Evolutionary conservation across 2,329 filamentous ascomycete genomes (phyloP), one percentile per base, ranked within the genome.

Genomic region (Fonsecaea pugnacius): DNA sequence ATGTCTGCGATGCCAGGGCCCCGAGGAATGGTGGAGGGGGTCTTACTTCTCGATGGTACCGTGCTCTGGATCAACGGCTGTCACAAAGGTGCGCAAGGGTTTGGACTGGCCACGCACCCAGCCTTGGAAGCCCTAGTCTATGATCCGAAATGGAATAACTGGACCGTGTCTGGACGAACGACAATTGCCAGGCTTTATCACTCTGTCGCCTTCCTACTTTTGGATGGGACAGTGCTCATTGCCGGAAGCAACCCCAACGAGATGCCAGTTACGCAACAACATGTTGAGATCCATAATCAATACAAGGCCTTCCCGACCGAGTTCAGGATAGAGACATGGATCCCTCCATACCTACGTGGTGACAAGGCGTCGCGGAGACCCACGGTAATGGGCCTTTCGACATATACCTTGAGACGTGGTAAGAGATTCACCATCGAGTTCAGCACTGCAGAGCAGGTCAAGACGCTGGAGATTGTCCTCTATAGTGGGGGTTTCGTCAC

Each of bases 401-500:
- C 72, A 40, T 80, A 76, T 58, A 73, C 73, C 4, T 74, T 87
- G 30, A 74, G 73, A 52, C 75, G 80, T 8, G 75, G 82, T 68
- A 73, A 78, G 2, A 78, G 75, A 6, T 85, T 87, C 72, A 80
- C 71, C 12, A 76, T 76, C 14, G 78, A 63, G 21, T 69, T 69
- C 40, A 55, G 40, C 27, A n/a, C 59, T 14, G 21, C 30, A n/a
- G 54, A 63, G 16, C 35, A 57, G 3, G 24, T 79, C 18, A 67
- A 75, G 43, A 76, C 74, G 50, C 76, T 80, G 68, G 72, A 70
- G 2, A 75, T 83, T 58, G 82, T 83, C 70, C 78, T 87, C 21
- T 86, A 87, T 73, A 81, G 86, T 69, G 83, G 83, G 50, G 85
- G 85, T 5, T 87, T 85, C 69, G 82, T 87, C 48, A 87, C 85